Evolutionary conservation across 805 yeast species (phyloP), one percentile per base, ranked within the genome.

Genomic region (Wickerhamomyces canadensis): DNA sequence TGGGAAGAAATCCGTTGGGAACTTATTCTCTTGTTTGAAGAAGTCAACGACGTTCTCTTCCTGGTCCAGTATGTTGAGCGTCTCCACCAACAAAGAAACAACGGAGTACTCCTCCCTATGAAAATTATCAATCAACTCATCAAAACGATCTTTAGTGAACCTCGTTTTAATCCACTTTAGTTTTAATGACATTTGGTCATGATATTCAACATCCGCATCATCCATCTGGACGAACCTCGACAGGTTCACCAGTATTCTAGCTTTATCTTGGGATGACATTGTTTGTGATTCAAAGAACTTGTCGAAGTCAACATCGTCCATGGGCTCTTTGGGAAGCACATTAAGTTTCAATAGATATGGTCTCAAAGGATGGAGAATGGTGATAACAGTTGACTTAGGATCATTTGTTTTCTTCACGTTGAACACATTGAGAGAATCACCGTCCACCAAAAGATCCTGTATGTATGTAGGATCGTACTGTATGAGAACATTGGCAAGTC

Each of bases 31-130:
- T 15, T 67, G 64, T 34, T 57, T 58, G 43, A 67, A 67, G 37
- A 63, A 66, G 35, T 67, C 70, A 13, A 65, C 58, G 2, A 64
- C 55, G 16, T 57, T 45, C 24, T 59, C 59, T 38, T 61, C 62
- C 41, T 68, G 66, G 37, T 61, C 60, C 27, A 62, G 33, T 25
- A 50, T 33, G 15, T 51, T 52, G 27, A 54, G 36, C 1, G 53
- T 46, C 33, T 50, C 54, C 16, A 54, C 59, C 5, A 53, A 29
- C 13, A 48, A 21, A 16, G 35, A 26, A 6, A 51, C 57, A 17
- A 47, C 41, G 1, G 52, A 38, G 27, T 50, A 54, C 15, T 53
- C 48, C 31, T 45, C 40, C 12, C 34, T 41, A 11, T 36, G 27
- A 34, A 43, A 54, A 27, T 41, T 41, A 4, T 39, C 40, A 17